Conservation (phyloP, 306 rosid species). For the Quercus suber region DNA sequence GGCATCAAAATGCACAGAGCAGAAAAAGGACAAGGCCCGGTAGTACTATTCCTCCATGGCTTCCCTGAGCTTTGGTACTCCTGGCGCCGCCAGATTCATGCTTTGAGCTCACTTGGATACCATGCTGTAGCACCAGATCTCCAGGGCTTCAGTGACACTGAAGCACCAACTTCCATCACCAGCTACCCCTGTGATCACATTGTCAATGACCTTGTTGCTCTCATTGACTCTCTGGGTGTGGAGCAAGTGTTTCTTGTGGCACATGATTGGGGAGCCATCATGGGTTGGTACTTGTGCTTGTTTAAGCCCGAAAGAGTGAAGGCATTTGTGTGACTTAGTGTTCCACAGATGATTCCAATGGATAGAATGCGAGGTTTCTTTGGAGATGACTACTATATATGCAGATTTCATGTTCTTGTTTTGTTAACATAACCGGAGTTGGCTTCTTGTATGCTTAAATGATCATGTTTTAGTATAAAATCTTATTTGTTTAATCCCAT, state of each 20-base stretch:
- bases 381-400: constrained; percentile 41
- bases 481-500: no score
- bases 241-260: no score
- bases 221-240: no score
- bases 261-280: neutral
- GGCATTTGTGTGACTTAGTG: constrained; percentile 34
- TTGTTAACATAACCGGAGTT: neutral
- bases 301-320: constrained; percentile 28
- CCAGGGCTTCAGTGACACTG: no score
- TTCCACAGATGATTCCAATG: neutral
- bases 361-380: constrained; percentile 22
- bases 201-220: no score
- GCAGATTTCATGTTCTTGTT: constrained; percentile 35
- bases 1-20: constrained; percentile 38
- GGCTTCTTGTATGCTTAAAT: neutral
- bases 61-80: constrained; percentile 46
- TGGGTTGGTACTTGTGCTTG: constrained; percentile 36
- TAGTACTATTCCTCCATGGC: constrained; percentile 37
- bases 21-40: constrained; percentile 30
- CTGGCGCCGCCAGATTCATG: constrained; percentile 30
- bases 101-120: neutral
- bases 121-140: no score
- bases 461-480: neutral
- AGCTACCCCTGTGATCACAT: no score
- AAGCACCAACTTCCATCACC: no score